Conservation (phyloP, 768 basidiomycete species). For the Pulveroboletus frians region DNA sequence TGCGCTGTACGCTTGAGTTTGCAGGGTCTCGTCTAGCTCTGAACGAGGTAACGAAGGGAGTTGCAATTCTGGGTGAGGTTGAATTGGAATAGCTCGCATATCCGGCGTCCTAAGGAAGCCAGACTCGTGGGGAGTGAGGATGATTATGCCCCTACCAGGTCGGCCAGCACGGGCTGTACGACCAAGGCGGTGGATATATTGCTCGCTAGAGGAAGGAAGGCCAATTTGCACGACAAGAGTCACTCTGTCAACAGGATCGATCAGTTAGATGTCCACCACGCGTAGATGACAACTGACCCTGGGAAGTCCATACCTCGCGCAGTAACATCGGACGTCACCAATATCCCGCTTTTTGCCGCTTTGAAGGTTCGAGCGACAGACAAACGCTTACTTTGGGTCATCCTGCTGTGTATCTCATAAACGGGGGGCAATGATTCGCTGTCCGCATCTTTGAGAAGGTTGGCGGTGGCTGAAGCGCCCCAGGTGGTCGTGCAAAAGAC, state of each 20-base stretch:
- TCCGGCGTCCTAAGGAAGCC: constrained; percentile 41
- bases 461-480: constrained; percentile 41
- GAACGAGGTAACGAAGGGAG: constrained; percentile 21
- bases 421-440: constrained; percentile 32
- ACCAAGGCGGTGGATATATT: constrained; percentile 77
- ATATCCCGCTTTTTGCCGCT: constrained; percentile 37
- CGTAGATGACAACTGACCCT: constrained; percentile 31
- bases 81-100: constrained; percentile 40
- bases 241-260: constrained; percentile 33
- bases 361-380: constrained; percentile 49
- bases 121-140: constrained; percentile 48
- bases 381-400: constrained; percentile 44
- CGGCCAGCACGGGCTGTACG: constrained; percentile 73
- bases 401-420: constrained; percentile 55
- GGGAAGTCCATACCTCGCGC: constrained; percentile 69
- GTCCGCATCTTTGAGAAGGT: constrained; percentile 32
- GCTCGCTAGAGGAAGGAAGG: constrained; percentile 64
- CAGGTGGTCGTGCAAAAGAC: constrained; percentile 67
- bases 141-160: constrained; percentile 52
- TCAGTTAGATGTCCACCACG: constrained; percentile 4
- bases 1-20: constrained; percentile 48
- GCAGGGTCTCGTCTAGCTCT: constrained; percentile 35
- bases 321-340: constrained; percentile 54
- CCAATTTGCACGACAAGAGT: constrained; percentile 59
- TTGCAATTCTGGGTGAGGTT: constrained; percentile 22